These are phyloP conservation scores for Colletotrichum salicis DNA, from an alignment of 2,329 filamentous ascomycete genomes.

Conservation along the genomic window DNA sequence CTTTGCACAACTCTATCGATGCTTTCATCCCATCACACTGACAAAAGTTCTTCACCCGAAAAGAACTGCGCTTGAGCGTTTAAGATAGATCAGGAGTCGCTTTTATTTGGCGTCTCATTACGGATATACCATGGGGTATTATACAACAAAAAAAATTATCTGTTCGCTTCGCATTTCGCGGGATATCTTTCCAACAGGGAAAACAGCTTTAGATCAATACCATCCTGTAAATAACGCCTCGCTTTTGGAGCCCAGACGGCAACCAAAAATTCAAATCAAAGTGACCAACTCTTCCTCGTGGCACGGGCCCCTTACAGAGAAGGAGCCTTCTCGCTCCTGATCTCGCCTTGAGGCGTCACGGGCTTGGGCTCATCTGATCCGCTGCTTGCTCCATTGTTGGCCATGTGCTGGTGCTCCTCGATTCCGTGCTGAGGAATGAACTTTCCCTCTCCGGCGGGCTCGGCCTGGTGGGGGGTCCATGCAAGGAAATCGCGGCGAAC, in stretches of 20 bases:
- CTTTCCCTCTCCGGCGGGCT: conserved; percentile 68
- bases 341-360: conserved; percentile 24
- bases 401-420: conserved; percentile 66
- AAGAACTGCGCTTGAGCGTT: no score
- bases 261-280: conserved; percentile 15
- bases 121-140: conserved; percentile 28
- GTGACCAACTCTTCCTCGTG: conserved; percentile 15
- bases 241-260: conserved; percentile 14
- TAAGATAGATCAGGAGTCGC: conserved; percentile 2
- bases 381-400: conserved; percentile 37
- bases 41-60: no score
- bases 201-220: conserved; percentile 14
- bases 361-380: conserved; percentile 32
- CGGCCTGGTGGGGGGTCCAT: conserved; percentile 80
- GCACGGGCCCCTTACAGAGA: conserved; percentile 11
- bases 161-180: conserved; percentile 26
- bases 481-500: conserved; percentile 88
- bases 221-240: conserved; percentile 34
- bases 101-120: conserved; percentile 22
- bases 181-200: conserved; percentile 32
- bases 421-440: conserved; percentile 78
- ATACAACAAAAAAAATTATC: conserved; percentile 23
- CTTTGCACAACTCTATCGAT: neutral
- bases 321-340: conserved; percentile 33
- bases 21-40: neutral